These are phyloP conservation scores for Kodamaea fukazawae DNA, from an alignment of 805 yeast species.

Conservation along the genomic window DNA sequence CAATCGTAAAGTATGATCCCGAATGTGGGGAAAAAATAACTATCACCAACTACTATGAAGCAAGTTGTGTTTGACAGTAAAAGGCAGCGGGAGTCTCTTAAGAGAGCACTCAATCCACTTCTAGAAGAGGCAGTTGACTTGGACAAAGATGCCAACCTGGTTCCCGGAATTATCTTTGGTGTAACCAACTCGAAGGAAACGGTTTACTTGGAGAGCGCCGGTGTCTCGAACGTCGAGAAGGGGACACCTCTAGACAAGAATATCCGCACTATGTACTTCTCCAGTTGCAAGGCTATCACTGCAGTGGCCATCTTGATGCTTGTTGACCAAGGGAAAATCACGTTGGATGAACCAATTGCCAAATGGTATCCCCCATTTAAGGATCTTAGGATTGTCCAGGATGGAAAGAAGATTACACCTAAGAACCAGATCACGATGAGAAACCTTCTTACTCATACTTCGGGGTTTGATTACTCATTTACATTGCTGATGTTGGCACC, in stretches of 20 bases:
- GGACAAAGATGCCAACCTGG: constrained; percentile 1
- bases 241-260: not conserved
- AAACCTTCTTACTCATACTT: constrained; percentile 28
- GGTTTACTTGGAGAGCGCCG: constrained; percentile 18
- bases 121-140: not conserved
- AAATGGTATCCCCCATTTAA: constrained; percentile 31
- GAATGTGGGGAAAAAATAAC: no score
- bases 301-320: constrained; percentile 32
- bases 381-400: constrained; percentile 19
- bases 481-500: not conserved
- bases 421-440: constrained; percentile 22
- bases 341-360: constrained; percentile 32
- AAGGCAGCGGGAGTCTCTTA: not conserved
- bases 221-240: constrained; percentile 14
- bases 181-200: constrained; percentile 22
- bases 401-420: constrained; percentile 26
- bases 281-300: constrained; percentile 36
- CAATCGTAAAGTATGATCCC: no score
- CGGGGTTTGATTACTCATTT: constrained; percentile 24
- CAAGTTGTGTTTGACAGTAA: no score
- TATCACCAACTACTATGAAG: no score
- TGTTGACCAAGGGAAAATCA: constrained; percentile 28
- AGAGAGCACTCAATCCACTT: not conserved
- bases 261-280: constrained; percentile 19
- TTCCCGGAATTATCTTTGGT: constrained; percentile 14